phyloP scores from a whole-genome alignment of 1,139 yeast genomes.

The Taphrina deformans region DNA sequence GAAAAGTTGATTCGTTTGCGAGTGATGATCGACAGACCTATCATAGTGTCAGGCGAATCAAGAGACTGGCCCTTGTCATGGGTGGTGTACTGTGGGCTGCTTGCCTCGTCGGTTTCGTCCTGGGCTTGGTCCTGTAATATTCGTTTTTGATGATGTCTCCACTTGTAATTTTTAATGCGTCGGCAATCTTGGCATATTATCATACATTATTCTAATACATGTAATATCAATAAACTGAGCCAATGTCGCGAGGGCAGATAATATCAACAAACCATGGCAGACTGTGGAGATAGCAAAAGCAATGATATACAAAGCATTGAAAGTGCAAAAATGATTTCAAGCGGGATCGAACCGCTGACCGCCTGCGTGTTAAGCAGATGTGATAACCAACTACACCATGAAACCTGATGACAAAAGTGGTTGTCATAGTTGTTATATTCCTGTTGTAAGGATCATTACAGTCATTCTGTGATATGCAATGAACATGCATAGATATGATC shows the following conservation, averaged over 20 bases:
- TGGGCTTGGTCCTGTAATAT: neutral
- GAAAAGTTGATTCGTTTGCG: neutral
- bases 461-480: too few relatives aligned
- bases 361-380: conserved; percentile 30
- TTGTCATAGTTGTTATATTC: too few relatives aligned
- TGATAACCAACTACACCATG: conserved; percentile 31
- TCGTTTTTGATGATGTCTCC: neutral
- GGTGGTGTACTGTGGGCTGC: neutral
- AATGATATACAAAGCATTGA: too few relatives aligned
- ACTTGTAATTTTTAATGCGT: neutral
- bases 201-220: too few relatives aligned
- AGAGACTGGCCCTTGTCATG: neutral
- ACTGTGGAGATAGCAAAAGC: too few relatives aligned
- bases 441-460: too few relatives aligned
- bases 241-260: too few relatives aligned
- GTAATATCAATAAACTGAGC: too few relatives aligned
- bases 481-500: too few relatives aligned
- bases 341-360: conserved; percentile 31
- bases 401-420: conserved; percentile 3
- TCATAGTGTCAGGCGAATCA: conserved; percentile 11
- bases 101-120: conserved; percentile 16
- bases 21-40: conserved; percentile 1
- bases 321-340: conserved; percentile 16
- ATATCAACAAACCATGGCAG: too few relatives aligned
- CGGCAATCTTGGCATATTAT: neutral